Evolutionary conservation across 129 eudicot genomes (phyloP).

Genomic region (Centella asiatica): DNA sequence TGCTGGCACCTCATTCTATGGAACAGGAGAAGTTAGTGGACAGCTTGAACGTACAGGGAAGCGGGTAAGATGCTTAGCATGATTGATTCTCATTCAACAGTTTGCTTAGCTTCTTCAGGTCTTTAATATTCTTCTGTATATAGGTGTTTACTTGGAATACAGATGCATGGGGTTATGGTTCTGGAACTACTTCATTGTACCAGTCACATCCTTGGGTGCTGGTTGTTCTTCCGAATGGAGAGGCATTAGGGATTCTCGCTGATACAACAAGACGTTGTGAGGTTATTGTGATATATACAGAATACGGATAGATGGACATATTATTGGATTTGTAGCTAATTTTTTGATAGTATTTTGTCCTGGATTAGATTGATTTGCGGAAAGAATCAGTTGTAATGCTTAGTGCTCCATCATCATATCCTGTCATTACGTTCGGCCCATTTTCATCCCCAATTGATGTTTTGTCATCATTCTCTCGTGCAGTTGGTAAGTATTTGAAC

Average conservation of each 20-base stretch:
- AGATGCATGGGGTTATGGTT: slow-evolving; percentile 86
- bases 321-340: background rate
- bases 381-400: slow-evolving; percentile 61
- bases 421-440: slow-evolving; percentile 87
- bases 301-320: background rate
- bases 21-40: slow-evolving; percentile 99
- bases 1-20: slow-evolving; percentile 77
- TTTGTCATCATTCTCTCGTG: slow-evolving; percentile 64
- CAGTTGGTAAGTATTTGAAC: slow-evolving; percentile 51
- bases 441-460: slow-evolving; percentile 73
- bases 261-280: slow-evolving; percentile 93
- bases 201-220: slow-evolving; percentile 98
- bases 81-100: background rate
- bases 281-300: slow-evolving; percentile 30
- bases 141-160: slow-evolving; percentile 94
- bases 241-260: slow-evolving; percentile 85
- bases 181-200: slow-evolving; percentile 76
- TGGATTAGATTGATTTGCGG: slow-evolving; percentile 70
- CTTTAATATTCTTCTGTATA: background rate
- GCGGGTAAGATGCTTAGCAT: slow-evolving; percentile 38
- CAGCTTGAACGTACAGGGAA: slow-evolving; percentile 96
- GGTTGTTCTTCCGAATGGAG: slow-evolving; percentile 74
- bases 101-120: background rate
- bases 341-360: slow-evolving; percentile 3
- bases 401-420: slow-evolving; percentile 50